phyloP scores from a whole-genome alignment of 176 grass and related monocot species.

The Carex scoparia region DNA sequence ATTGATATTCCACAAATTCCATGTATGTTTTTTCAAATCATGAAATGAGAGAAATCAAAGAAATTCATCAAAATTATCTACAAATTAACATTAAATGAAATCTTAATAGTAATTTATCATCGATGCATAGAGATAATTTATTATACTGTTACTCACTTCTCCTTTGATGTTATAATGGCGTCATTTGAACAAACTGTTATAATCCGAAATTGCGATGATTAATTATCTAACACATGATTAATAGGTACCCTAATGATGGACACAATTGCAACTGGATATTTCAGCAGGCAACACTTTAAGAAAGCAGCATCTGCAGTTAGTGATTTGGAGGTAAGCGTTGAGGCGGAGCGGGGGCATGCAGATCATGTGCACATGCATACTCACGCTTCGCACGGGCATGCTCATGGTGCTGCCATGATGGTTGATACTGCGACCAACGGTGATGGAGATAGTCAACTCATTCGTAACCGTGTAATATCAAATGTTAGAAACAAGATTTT shows the following conservation, averaged over 20 bases:
- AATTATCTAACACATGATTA: not conserved
- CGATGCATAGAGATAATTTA: too few relatives aligned
- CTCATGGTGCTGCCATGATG: not conserved
- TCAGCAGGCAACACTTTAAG: slow-evolving; percentile 35
- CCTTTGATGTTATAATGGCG: too few relatives aligned
- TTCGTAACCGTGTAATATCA: slow-evolving; percentile 20
- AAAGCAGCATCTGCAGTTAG: not conserved
- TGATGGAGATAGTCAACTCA: slow-evolving; percentile 30
- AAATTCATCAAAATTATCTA: too few relatives aligned
- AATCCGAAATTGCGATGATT: not conserved
- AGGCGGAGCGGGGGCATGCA: not conserved
- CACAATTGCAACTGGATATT: slow-evolving; percentile 58
- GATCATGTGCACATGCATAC: not conserved
- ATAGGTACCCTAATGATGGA: slow-evolving; percentile 46
- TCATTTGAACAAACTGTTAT: too few relatives aligned
- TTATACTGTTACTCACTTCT: too few relatives aligned
- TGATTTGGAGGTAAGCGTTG: not conserved
- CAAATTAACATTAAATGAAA: too few relatives aligned
- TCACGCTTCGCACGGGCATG: slow-evolving; percentile 30
- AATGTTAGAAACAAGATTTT: not conserved
- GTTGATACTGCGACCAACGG: not conserved
- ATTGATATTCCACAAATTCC: too few relatives aligned
- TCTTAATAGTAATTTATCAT: too few relatives aligned
- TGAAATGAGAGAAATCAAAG: too few relatives aligned
- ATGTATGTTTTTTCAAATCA: too few relatives aligned